phyloP scores from a whole-genome alignment of 2,329 filamentous ascomycete species.

The Triangularia setosa region DNA sequence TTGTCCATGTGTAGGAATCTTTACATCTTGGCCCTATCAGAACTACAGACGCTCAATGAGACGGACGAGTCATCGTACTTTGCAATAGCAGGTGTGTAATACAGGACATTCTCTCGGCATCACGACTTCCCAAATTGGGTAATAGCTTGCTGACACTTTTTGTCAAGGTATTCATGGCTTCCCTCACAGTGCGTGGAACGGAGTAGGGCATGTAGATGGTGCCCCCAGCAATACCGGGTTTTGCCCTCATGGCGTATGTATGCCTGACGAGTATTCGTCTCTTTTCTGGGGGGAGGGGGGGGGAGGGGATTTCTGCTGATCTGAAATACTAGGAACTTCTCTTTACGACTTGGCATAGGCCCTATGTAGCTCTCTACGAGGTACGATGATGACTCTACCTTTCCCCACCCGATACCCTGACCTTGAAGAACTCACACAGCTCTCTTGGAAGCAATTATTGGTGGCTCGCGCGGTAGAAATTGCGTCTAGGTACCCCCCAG shows the following conservation, averaged over 20 bases:
- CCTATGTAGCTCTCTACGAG: slow-evolving; percentile 53
- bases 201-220: slow-evolving; percentile 32
- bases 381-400: slow-evolving; percentile 31
- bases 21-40: slow-evolving; percentile 43
- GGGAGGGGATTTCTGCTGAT: slow-evolving; percentile 9
- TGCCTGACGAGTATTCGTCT: neutral
- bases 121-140: neutral
- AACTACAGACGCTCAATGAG: slow-evolving; percentile 40
- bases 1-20: slow-evolving; percentile 40
- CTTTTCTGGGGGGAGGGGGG: neutral
- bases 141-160: slow-evolving; percentile 9
- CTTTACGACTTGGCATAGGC: slow-evolving; percentile 54
- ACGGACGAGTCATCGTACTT: slow-evolving; percentile 47
- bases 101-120: neutral
- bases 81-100: slow-evolving; percentile 42
- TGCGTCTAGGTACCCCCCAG: slow-evolving; percentile 40
- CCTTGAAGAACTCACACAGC: neutral
- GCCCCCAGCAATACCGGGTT: slow-evolving; percentile 36
- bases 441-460: slow-evolving; percentile 45
- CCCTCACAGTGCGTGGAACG: slow-evolving; percentile 35
- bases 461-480: slow-evolving; percentile 44
- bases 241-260: slow-evolving; percentile 46
- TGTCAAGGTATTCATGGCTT: slow-evolving; percentile 33
- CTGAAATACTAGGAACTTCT: slow-evolving; percentile 39
- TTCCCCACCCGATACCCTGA: neutral